Base-by-base conservation (phyloP, 345 rosid genomes). In the Erysimum cheiranthoides region DNA sequence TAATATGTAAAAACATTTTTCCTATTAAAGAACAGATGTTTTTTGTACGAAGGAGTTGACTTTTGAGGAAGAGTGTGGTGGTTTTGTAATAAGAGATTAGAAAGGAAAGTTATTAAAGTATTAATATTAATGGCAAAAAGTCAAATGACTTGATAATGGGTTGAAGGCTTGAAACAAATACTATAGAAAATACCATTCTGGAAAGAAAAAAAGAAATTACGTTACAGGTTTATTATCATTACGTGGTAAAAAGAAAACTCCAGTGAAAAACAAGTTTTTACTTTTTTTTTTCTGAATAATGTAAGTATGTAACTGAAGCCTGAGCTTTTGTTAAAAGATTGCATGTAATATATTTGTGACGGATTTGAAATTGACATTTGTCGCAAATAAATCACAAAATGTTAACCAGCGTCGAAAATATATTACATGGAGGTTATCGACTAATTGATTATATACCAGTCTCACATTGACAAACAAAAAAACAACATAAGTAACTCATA, bases 61-160 rank as follows among this genome's bases (percentile, higher is more conserved):
- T 71, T 71, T 77, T 40, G 54, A 39, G 47, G 61, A 70, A 71
- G 74, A 68, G 57, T 40, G 79, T 42, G 69, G 63, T 67, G 36
- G 68, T 49, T 68, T 60, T 75, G 73, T 68, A 68, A 68, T 68
- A 68, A 68, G 69, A 52, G 75, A 70, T 50, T 16, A 56, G 12
- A n/a, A 39, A 70, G 36, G 67, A 13, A 46, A 56, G 31, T 40
- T 14, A 65, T 64, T 71, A 71, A 56, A 71, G 40, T 63, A 49
- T 39, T 47, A 7, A 6, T 63, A 49, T 39, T 47, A 10, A 6
- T 17, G 68, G 39, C 73, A 71, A 47, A 75, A 71, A 78, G 81
- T 78, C 81, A 78, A 65, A 71, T 65, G 56, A 58, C 58, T 66
- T 78, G 39, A 66, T 49, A 58, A 50, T 49, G 47, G 17, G 34